phyloP scores from a whole-genome alignment of 768 basidiomycete genomes.

The Amanita polypyramis region DNA sequence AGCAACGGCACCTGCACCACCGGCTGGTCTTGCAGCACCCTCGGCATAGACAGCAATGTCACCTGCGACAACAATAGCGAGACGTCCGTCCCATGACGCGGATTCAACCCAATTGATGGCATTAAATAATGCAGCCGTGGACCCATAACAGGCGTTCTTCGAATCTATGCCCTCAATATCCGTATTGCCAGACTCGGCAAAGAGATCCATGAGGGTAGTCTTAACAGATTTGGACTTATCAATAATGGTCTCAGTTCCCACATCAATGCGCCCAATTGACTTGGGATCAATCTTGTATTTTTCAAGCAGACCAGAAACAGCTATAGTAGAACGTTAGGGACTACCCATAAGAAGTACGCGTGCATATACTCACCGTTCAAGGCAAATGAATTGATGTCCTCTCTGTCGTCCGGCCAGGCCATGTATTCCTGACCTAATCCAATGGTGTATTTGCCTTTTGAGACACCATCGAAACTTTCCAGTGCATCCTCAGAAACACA shows the following conservation, averaged over 20 bases:
- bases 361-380: slow-evolving; percentile 60
- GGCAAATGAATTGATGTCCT: slow-evolving; percentile 98
- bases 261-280: slow-evolving; percentile 95
- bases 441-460: slow-evolving; percentile 97
- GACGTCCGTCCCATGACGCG: slow-evolving; percentile 93
- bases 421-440: slow-evolving; percentile 97
- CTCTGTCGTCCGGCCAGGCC: slow-evolving; percentile 97
- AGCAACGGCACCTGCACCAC: slow-evolving; percentile 93
- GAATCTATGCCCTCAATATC: slow-evolving; percentile 99
- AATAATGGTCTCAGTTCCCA: slow-evolving; percentile 98
- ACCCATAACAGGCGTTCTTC: slow-evolving; percentile 99
- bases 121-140: slow-evolving; percentile 98
- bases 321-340: slow-evolving; percentile 27
- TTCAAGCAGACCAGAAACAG: slow-evolving; percentile 79
- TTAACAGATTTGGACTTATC: slow-evolving; percentile 99
- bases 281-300: slow-evolving; percentile 95
- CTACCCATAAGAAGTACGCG: neutral
- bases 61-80: slow-evolving; percentile 93
- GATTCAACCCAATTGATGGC: slow-evolving; percentile 98
- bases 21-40: slow-evolving; percentile 88
- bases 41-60: slow-evolving; percentile 99
- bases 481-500: slow-evolving; percentile 95
- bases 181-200: slow-evolving; percentile 83
- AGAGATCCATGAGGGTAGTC: slow-evolving; percentile 97
- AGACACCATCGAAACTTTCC: slow-evolving; percentile 88